Evolutionary conservation across 2,329 filamentous ascomycete genomes (phyloP).

Genomic region (Trichoderma sp.): DNA sequence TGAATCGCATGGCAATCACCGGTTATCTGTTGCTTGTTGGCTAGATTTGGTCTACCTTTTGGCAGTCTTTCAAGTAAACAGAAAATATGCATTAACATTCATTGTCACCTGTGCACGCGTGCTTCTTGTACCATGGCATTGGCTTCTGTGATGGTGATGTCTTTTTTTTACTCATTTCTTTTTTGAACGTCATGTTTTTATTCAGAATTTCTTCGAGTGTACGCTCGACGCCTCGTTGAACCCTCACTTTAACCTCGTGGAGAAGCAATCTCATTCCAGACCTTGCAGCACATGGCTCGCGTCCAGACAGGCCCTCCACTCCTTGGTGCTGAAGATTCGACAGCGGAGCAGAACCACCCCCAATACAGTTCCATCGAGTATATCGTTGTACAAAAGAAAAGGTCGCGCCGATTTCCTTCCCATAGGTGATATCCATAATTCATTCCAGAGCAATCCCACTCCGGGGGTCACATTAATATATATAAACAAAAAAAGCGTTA

Average conservation of each 20-base stretch:
- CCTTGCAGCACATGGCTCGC: constrained; percentile 30
- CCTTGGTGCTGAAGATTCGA: constrained; percentile 68
- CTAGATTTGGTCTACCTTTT: constrained; percentile 9
- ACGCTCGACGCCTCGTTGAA: constrained; percentile 66
- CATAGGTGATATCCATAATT: constrained; percentile 40
- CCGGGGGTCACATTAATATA: constrained; percentile 28
- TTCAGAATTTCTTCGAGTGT: constrained; percentile 50
- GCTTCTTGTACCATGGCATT: constrained; percentile 14
- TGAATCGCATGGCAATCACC: constrained; percentile 11
- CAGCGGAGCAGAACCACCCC: constrained; percentile 65
- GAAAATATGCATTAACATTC: constrained; percentile 12
- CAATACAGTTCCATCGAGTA: constrained; percentile 46
- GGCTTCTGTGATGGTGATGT: constrained; percentile 16
- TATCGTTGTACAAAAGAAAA: constrained; percentile 58
- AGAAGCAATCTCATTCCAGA: constrained; percentile 47
- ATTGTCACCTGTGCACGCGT: constrained; percentile 23
- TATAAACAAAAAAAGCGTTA: constrained; percentile 32
- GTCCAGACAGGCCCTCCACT: constrained; percentile 56
- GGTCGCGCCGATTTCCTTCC: constrained; percentile 39
- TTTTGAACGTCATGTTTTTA: constrained; percentile 35
- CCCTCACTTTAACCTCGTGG: constrained; percentile 75
- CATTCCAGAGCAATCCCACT: constrained; percentile 41
- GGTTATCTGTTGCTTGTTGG: background rate
- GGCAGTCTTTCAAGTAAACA: background rate
- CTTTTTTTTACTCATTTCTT: background rate